Percentiles rank a stretch among this genome's conserved stretches.
These are phyloP conservation scores for Bruguiera gymnorhiza DNA, from an alignment of 345 rosid genomes.

Conservation along the genomic window DNA sequence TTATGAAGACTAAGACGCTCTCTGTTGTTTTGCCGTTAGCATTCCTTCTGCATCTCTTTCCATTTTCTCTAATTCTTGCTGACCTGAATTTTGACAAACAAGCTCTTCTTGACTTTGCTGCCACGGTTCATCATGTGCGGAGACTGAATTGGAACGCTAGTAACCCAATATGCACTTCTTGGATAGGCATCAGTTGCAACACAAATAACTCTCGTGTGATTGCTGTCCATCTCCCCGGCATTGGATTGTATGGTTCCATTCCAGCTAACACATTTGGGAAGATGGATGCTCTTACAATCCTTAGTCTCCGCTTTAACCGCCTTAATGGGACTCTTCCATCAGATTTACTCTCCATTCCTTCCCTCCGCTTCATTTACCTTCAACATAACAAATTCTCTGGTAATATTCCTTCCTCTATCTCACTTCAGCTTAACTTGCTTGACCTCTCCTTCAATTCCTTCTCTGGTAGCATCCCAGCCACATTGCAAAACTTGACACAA, in stretches of 20 bases:
- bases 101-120: slow-evolving; percentile 74
- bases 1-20: slow-evolving; percentile 36
- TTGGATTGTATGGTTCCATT: slow-evolving; percentile 70
- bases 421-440: slow-evolving; percentile 50
- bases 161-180: slow-evolving; percentile 49
- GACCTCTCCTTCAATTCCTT: slow-evolving; percentile 79
- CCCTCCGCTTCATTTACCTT: slow-evolving; percentile 57
- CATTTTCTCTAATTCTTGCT: slow-evolving; percentile 32
- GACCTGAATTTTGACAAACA: slow-evolving; percentile 59
- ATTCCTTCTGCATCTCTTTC: slow-evolving; percentile 34
- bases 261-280: slow-evolving; percentile 72
- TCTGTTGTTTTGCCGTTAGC: slow-evolving; percentile 27
- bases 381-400: slow-evolving; percentile 85
- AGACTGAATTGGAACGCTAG: slow-evolving; percentile 74
- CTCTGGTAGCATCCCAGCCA: slow-evolving; percentile 55
- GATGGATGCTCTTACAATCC: slow-evolving; percentile 62
- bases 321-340: slow-evolving; percentile 69
- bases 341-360: slow-evolving; percentile 70
- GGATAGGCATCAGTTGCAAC: slow-evolving; percentile 79
- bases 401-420: slow-evolving; percentile 49
- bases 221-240: slow-evolving; percentile 75
- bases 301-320: slow-evolving; percentile 74
- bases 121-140: slow-evolving; percentile 64
- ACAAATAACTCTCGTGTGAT: slow-evolving; percentile 49
- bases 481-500: slow-evolving; percentile 46